Conservation (phyloP, 1,139 yeast species). For the Spencermartinsiella ligniputridi region DNA sequence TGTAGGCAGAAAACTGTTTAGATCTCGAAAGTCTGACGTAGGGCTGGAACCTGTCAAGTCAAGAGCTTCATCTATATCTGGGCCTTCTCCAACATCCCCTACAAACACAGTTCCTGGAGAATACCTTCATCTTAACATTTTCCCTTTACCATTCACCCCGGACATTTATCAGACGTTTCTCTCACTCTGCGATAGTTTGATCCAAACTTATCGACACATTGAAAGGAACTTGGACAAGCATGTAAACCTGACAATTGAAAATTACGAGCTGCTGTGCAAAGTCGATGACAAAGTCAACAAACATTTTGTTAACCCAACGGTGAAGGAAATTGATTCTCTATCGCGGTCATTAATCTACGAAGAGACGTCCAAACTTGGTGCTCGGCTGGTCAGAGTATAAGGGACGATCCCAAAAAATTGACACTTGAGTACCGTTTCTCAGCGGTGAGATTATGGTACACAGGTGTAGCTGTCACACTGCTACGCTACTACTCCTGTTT, state of each 20-base stretch:
- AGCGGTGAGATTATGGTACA: no score
- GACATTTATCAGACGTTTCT: conserved; percentile 30
- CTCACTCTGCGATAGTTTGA: conserved; percentile 27
- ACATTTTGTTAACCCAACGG: conserved; percentile 25
- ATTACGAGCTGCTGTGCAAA: conserved; percentile 23
- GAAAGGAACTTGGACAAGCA: conserved; percentile 14
- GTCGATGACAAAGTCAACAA: conserved; percentile 27
- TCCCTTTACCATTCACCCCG: conserved; percentile 30
- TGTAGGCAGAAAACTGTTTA: conserved; percentile 26
- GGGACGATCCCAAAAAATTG: no score
- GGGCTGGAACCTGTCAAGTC: conserved; percentile 3
- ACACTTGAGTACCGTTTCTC: no score
- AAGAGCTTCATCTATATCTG: background rate
- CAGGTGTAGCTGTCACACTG: no score
- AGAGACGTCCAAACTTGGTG: conserved; percentile 25
- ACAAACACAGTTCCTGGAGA: conserved; percentile 12
- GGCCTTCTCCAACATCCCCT: background rate
- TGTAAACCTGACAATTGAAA: conserved; percentile 18
- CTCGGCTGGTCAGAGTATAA: conserved; percentile 18
- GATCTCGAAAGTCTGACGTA: conserved; percentile 21
- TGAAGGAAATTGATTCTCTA: conserved; percentile 26
- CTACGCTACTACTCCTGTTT: background rate
- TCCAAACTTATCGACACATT: conserved; percentile 25
- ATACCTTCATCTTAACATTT: conserved; percentile 20
- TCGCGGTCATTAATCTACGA: conserved; percentile 25